These are phyloP conservation scores for Entomortierella lignicola DNA, from an alignment of 192 early-diverging fungal genomes.

Conservation along the genomic window DNA sequence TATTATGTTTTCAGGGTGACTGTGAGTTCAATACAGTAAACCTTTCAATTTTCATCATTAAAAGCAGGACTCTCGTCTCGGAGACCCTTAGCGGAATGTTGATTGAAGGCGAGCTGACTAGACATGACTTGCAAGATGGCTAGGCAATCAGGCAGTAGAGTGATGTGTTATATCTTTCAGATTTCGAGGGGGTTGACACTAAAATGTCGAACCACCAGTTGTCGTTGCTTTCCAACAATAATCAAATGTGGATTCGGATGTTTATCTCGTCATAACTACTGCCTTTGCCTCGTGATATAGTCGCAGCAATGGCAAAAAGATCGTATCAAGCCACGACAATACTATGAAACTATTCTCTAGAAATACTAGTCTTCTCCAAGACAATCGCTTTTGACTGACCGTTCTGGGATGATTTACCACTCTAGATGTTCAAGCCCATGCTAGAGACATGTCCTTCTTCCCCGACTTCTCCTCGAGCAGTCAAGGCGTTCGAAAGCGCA, in stretches of 20 bases:
- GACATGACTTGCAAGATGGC: too few species aligned
- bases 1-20: too few species aligned
- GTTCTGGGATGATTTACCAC: background rate
- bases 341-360: background rate
- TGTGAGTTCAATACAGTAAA: background rate
- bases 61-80: background rate
- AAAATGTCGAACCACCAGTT: background rate
- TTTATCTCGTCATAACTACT: background rate
- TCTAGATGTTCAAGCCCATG: constrained; percentile 14
- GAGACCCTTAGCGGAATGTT: background rate
- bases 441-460: constrained; percentile 9
- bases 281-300: background rate
- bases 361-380: background rate
- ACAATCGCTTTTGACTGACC: constrained; percentile 4
- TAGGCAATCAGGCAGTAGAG: too few species aligned
- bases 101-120: background rate
- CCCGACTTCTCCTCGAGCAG: constrained; percentile 6
- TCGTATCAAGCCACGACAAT: background rate
- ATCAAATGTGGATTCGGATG: constrained; percentile 9
- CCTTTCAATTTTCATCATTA: too few species aligned
- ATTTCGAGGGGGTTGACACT: background rate
- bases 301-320: background rate
- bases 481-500: constrained; percentile 19
- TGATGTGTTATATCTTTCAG: background rate
- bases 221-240: background rate